Evolutionary conservation across 2,329 filamentous ascomycete species (phyloP), one percentile per base, ranked within the genome.

Genomic region (Pseudogymnoascus sp.): DNA sequence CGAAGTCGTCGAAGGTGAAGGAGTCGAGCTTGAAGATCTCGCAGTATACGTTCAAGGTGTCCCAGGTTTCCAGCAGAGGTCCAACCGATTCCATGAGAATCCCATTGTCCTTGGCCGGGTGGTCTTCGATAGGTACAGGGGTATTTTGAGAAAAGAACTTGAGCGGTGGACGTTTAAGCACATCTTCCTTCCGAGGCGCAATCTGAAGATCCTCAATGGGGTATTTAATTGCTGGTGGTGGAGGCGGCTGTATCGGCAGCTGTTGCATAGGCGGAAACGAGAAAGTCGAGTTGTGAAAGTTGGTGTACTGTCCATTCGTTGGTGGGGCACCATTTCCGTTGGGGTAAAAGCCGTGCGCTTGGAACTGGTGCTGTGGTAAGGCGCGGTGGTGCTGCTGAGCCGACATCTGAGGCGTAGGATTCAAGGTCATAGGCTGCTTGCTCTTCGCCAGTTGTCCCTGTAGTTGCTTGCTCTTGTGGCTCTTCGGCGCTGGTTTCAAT

Each of bases 31-130:
- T 85, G 71, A 96, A 96, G 15, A 97, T 88, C 70, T 96, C 91
- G 71, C 92, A 96, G 72, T 97, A 97, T n/a, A 99, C 93, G 70
- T 97, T 99, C 35, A 99, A 80, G 0, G 92, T 97, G 69, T 97
- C 92, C 94, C 94, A 99, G 0, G 90, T 90, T 75, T 97, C 93
- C 25, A 99, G 77, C 13, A 97, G 78, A 2, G 86, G 82, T 0
- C 92, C 92, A n/a, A 97, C 84, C 3, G 91, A 93, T 68, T 88
- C 86, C 85, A 93, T 94, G 18, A 87, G 77, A 61, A 97, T 85
- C 39, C 86, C 84, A 45, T 82, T 79, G 60, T 79, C 77, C 67
- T 78, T 75, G 13, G 78, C 73, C n/a, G 76, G 72, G 61, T 74
- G 75, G 40, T 78, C 75, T 15, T 79, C 77, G 10, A 78, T 72